Evolutionary conservation across 2,329 filamentous ascomycete genomes (phyloP).

Genomic region (Purpureocillium takamizusanense): DNA sequence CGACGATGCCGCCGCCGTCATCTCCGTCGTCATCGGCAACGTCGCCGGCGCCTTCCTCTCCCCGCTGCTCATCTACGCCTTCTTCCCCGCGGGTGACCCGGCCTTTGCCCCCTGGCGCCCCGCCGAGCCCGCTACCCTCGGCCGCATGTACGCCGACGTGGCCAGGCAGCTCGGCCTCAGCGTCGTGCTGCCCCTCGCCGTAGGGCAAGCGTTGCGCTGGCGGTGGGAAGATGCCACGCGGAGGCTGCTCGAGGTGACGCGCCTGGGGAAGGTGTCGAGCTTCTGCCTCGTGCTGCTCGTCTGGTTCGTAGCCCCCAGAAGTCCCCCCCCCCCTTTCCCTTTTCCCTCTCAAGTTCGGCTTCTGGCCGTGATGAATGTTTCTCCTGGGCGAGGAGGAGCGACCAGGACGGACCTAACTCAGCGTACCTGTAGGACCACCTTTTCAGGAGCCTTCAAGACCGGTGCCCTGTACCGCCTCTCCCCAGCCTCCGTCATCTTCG

Average conservation of each 20-base stretch:
- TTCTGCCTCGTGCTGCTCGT: constrained; percentile 38
- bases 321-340: too few species aligned
- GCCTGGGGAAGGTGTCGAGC: constrained; percentile 38
- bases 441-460: constrained; percentile 57
- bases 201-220: constrained; percentile 52
- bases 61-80: constrained; percentile 53
- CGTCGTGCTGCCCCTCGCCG: constrained; percentile 53
- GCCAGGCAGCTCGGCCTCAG: constrained; percentile 61
- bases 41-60: constrained; percentile 59
- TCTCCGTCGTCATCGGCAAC: constrained; percentile 64
- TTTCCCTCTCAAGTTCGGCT: too few species aligned
- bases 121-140: constrained; percentile 41
- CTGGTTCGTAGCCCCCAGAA: constrained; percentile 25
- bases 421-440: constrained; percentile 59
- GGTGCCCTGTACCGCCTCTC: constrained; percentile 51
- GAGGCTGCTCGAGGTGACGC: constrained; percentile 43
- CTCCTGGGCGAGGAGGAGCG: too few species aligned
- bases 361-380: too few species aligned
- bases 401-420: too few species aligned
- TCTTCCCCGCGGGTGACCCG: constrained; percentile 36
- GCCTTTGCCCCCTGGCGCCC: constrained; percentile 51
- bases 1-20: constrained; percentile 55
- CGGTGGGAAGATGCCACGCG: constrained; percentile 40
- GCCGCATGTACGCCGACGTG: constrained; percentile 55
- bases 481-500: constrained; percentile 53